A percentile compares a stretch with the other conserved stretches of the same genome.
phyloP scores from a whole-genome alignment of 1,139 yeast genomes.

The Saccharomycopsis hybrid region DNA sequence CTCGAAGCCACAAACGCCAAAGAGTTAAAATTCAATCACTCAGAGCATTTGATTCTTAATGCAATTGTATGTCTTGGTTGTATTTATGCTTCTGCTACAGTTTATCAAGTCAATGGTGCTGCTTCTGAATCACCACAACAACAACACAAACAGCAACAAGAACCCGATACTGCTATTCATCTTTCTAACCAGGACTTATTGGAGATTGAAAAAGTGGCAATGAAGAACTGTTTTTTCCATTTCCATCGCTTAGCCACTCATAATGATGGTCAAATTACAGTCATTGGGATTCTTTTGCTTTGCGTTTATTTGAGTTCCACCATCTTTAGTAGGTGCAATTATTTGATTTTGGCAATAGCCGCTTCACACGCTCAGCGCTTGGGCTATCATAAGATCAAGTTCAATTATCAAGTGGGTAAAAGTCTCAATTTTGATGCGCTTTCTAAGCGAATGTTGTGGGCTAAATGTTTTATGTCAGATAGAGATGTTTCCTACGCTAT shows the following conservation, averaged over 20 bases:
- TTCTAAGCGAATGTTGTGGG: conserved; percentile 6
- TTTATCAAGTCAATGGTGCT: background rate
- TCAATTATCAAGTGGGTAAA: background rate
- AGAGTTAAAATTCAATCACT: background rate
- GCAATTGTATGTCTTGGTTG: conserved; percentile 13
- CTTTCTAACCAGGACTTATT: conserved; percentile 1
- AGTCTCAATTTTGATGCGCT: conserved; percentile 3
- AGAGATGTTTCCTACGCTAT: conserved; percentile 6
- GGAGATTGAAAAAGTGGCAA: conserved; percentile 9
- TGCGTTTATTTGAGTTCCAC: conserved; percentile 15
- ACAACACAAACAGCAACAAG: no score
- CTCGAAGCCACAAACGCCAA: background rate
- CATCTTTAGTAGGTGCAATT: conserved; percentile 9
- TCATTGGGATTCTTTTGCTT: conserved; percentile 13
- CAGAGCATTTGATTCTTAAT: conserved; percentile 8
- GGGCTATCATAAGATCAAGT: conserved; percentile 9
- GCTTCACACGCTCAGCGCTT: conserved; percentile 9
- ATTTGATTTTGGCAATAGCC: conserved; percentile 11
- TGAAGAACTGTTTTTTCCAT: conserved; percentile 17
- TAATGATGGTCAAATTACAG: conserved; percentile 11
- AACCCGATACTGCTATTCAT: no score
- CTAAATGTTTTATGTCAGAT: conserved; percentile 16
- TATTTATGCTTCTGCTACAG: background rate
- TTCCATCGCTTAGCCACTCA: conserved; percentile 8
- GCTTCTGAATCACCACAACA: background rate